A percentile compares a stretch with the other conserved stretches of the same genome.
Evolutionary conservation across 805 yeast genomes (phyloP).

Genomic region (Monosporozyma servazzii): DNA sequence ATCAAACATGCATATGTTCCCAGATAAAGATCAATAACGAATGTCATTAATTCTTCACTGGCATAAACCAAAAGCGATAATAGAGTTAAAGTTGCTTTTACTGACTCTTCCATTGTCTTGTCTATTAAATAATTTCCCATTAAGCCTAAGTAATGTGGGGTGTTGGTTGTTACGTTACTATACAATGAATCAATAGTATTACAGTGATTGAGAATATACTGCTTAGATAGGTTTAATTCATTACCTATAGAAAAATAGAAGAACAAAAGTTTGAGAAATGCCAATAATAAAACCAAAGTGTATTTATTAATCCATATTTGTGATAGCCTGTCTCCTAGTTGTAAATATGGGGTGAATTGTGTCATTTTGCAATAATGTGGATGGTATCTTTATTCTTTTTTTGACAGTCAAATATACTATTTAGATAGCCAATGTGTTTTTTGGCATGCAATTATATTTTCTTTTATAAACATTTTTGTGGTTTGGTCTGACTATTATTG

Average conservation of each 20-base stretch:
- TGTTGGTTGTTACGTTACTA: slow-evolving; percentile 29
- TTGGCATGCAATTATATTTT: too few species aligned
- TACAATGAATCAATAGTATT: slow-evolving; percentile 34
- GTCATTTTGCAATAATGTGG: not conserved
- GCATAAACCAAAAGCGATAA: slow-evolving; percentile 44
- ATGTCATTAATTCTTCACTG: slow-evolving; percentile 48
- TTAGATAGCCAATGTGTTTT: too few species aligned
- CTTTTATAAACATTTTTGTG: not conserved
- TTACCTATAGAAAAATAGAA: slow-evolving; percentile 41
- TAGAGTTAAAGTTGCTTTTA: slow-evolving; percentile 37
- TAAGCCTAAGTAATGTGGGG: slow-evolving; percentile 49
- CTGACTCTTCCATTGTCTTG: slow-evolving; percentile 39
- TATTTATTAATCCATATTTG: slow-evolving; percentile 62
- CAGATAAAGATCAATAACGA: slow-evolving; percentile 59
- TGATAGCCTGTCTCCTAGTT: slow-evolving; percentile 44
- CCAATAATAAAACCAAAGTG: slow-evolving; percentile 45
- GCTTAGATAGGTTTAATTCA: slow-evolving; percentile 35
- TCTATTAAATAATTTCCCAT: slow-evolving; percentile 47
- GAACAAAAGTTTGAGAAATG: slow-evolving; percentile 50
- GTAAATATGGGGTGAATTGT: slow-evolving; percentile 31
- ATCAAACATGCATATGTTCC: slow-evolving; percentile 85
- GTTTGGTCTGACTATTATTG: slow-evolving; percentile 29
- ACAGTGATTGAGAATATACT: slow-evolving; percentile 38
- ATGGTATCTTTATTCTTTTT: not conserved
- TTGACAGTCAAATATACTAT: too few species aligned